Conservation (phyloP, 2,329 filamentous ascomycete genomes). For the Penicillium sp. region DNA sequence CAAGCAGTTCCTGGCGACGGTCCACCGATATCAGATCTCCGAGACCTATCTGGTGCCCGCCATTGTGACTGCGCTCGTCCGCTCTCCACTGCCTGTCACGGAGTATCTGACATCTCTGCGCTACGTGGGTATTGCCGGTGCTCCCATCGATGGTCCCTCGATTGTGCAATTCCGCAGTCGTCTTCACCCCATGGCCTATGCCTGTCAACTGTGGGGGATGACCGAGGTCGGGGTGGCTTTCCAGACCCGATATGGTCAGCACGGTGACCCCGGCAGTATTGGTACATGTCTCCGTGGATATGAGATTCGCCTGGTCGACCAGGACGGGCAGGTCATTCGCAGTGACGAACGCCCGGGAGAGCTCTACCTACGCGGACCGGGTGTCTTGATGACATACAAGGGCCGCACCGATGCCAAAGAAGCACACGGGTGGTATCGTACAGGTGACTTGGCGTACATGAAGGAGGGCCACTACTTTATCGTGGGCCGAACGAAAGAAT, state of each 20-base stretch:
- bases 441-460: slow-evolving; percentile 38
- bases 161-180: slow-evolving; percentile 38
- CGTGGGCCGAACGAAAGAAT: slow-evolving; percentile 39
- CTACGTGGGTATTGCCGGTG: slow-evolving; percentile 45
- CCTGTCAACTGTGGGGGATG: slow-evolving; percentile 51
- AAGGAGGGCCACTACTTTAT: slow-evolving; percentile 36
- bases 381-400: slow-evolving; percentile 35
- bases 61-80: slow-evolving; percentile 37
- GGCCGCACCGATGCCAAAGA: slow-evolving; percentile 32
- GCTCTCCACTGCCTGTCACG: slow-evolving; percentile 18
- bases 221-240: slow-evolving; percentile 47
- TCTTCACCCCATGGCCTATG: slow-evolving; percentile 37
- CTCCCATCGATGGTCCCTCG: slow-evolving; percentile 40
- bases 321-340: slow-evolving; percentile 26
- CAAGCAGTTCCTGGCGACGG: slow-evolving; percentile 35
- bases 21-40: slow-evolving; percentile 42
- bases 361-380: slow-evolving; percentile 37
- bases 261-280: slow-evolving; percentile 43
- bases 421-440: slow-evolving; percentile 38
- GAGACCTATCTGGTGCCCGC: slow-evolving; percentile 47
- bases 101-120: slow-evolving; percentile 38
- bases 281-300: slow-evolving; percentile 41
- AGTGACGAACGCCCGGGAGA: slow-evolving; percentile 34
- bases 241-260: slow-evolving; percentile 35
- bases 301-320: slow-evolving; percentile 33